Percentiles rank a stretch among this genome's conserved stretches.
phyloP scores from a whole-genome alignment of 345 rosid species.

The Aethionema arabicum region DNA sequence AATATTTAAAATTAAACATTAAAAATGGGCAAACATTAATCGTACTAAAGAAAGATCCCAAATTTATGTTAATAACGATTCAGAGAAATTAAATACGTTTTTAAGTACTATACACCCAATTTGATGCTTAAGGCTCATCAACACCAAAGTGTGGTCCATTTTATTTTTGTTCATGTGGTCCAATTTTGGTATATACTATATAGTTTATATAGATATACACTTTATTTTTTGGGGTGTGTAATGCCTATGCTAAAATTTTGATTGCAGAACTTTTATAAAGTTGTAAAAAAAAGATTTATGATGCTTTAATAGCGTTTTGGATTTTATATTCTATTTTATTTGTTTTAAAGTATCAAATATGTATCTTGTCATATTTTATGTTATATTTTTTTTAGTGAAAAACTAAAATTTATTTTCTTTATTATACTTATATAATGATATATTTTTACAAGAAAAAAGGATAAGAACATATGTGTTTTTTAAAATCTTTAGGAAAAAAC shows the following conservation, averaged over 20 bases:
- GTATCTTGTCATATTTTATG: too few species aligned
- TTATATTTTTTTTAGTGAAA: too few species aligned
- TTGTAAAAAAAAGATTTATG: too few species aligned
- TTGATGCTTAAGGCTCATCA: slow-evolving; percentile 41
- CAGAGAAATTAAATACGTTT: slow-evolving; percentile 40
- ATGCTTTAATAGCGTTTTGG: too few species aligned
- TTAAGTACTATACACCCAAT: slow-evolving; percentile 39
- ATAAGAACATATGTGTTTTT: too few species aligned
- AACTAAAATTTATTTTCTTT: too few species aligned
- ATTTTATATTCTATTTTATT: too few species aligned
- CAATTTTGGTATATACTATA: slow-evolving; percentile 42
- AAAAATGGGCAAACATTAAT: slow-evolving; percentile 30
- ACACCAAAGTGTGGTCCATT: slow-evolving; percentile 39
- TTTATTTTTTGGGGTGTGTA: slow-evolving; percentile 20
- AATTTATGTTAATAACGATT: slow-evolving; percentile 39
- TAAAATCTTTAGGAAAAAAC: too few species aligned
- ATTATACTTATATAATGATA: too few species aligned
- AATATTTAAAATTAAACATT: too few species aligned
- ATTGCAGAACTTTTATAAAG: background rate
- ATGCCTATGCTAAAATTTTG: slow-evolving; percentile 19
- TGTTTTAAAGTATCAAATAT: too few species aligned
- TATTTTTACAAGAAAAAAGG: too few species aligned
- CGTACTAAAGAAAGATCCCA: slow-evolving; percentile 36
- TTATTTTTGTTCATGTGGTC: slow-evolving; percentile 38
- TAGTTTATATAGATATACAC: slow-evolving; percentile 25